Base-by-base conservation (phyloP, 805 yeast genomes). In the Candida montana region DNA sequence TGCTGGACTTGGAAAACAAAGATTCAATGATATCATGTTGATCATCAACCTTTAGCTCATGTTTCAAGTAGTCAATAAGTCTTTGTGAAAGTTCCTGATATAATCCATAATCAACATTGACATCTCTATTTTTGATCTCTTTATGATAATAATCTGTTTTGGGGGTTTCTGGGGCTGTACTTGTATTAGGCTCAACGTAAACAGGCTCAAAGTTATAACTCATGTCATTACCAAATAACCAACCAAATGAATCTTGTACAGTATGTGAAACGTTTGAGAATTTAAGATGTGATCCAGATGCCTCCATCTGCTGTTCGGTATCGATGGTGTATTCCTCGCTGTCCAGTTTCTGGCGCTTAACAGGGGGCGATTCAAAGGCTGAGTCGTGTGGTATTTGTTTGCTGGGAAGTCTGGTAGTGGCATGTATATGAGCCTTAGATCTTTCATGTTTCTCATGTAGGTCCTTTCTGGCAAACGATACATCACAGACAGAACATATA, bases 391-490 rank as follows among this genome's bases (percentile, higher is more conserved):
- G 36, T 23, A 16, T 15, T 15, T n/a, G 15, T 19, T 10, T 28
- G 24, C 9, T 21, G 24, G 9, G 9, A 21, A 7, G 15, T 7
- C 32, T 31, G 11, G 32, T 11, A 6, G 10, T 5, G 15, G 39
- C 28, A 19, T 20, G 24, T n/a, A 24, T 15, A 36, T 55, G 61
- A 2, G 49, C 20, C 34, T 57, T 56, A n/a, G 62, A 54, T 6
- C 39, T 46, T 16, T 39, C 47, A 34, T 60, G 64, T 47, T 63
- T 63, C 15, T 57, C 61, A n/a, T 58, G 39, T 12, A 63, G 43
- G 38, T 63, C 68, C 27, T 53, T 54, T 35, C 68, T 47, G 6
- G 66, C 58, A 47, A 62, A 63, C 2, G 50, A 39, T 5, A 49
- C 38, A 4, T 47, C 36, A 40, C 68, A 63, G 13, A 52, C 47